These are phyloP conservation scores for Fusarium sp. DNA, from an alignment of 2,329 filamentous ascomycete genomes.

Conservation along the genomic window DNA sequence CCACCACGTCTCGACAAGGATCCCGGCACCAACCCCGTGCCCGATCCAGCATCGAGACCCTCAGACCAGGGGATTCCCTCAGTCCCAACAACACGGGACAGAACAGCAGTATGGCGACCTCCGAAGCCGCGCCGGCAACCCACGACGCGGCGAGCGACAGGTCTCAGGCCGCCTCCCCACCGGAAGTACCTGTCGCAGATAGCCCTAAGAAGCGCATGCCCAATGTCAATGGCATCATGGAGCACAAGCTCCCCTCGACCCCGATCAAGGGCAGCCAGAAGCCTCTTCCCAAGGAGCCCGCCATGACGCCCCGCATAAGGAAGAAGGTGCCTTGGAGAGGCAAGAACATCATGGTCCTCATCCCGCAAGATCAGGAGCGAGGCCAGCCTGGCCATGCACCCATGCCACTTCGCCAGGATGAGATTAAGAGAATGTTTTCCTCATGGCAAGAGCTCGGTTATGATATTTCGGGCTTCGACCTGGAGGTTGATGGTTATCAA, in stretches of 20 bases:
- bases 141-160: slow-evolving; percentile 44
- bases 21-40: slow-evolving; percentile 58
- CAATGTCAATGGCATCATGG: slow-evolving; percentile 44
- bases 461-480: slow-evolving; percentile 74
- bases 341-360: slow-evolving; percentile 77
- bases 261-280: slow-evolving; percentile 52
- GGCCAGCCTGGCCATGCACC: slow-evolving; percentile 67
- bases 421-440: slow-evolving; percentile 71
- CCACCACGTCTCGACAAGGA: slow-evolving; percentile 39
- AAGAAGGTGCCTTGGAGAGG: slow-evolving; percentile 82
- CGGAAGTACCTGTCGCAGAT: slow-evolving; percentile 42
- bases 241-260: slow-evolving; percentile 48
- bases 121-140: slow-evolving; percentile 44
- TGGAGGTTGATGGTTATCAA: slow-evolving; percentile 61
- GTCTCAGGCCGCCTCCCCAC: slow-evolving; percentile 42
- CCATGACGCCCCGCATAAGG: slow-evolving; percentile 67
- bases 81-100: slow-evolving; percentile 44
- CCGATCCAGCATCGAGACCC: slow-evolving; percentile 68
- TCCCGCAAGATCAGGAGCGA: slow-evolving; percentile 76
- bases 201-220: slow-evolving; percentile 38
- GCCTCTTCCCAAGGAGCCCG: slow-evolving; percentile 53
- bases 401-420: slow-evolving; percentile 64
- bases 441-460: slow-evolving; percentile 79
- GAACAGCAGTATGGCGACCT: slow-evolving; percentile 49
- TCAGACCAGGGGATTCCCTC: slow-evolving; percentile 53